Evolutionary conservation across 805 yeast species (phyloP).

Genomic region (Myxozyma udenii): DNA sequence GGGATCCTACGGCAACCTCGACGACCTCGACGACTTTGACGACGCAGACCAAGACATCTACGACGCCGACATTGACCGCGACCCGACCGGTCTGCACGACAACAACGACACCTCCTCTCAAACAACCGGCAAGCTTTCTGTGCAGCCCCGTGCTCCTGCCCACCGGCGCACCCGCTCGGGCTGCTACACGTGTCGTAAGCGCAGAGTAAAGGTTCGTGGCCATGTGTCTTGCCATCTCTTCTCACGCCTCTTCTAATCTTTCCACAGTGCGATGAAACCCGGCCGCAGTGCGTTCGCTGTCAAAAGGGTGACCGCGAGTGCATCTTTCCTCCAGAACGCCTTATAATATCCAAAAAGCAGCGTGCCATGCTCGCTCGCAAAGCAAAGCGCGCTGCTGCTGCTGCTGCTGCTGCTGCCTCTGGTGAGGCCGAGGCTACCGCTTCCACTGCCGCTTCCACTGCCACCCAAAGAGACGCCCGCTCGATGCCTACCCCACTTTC

Average conservation of each 20-base stretch:
- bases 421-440: neutral
- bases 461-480: neutral
- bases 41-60: neutral
- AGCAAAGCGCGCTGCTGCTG: conserved; percentile 13
- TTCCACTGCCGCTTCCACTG: neutral
- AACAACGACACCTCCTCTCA: too few relatives aligned
- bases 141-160: neutral
- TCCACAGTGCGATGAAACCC: conserved; percentile 23
- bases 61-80: neutral
- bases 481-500: neutral
- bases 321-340: conserved; percentile 19
- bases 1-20: neutral
- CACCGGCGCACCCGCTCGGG: conserved; percentile 26
- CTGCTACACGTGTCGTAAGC: conserved; percentile 26
- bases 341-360: conserved; percentile 17
- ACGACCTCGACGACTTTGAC: neutral
- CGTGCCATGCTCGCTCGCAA: conserved; percentile 13
- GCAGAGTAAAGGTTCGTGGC: conserved; percentile 22
- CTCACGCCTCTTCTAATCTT: neutral
- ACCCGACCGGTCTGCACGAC: too few relatives aligned
- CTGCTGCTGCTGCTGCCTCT: conserved; percentile 9
- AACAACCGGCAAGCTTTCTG: too few relatives aligned
- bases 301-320: conserved; percentile 26
- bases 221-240: neutral
- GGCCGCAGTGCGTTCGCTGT: conserved; percentile 24